These are phyloP conservation scores for Plectosphaerella plurivora DNA, from an alignment of 2,329 filamentous ascomycete species.

Conservation along the genomic window DNA sequence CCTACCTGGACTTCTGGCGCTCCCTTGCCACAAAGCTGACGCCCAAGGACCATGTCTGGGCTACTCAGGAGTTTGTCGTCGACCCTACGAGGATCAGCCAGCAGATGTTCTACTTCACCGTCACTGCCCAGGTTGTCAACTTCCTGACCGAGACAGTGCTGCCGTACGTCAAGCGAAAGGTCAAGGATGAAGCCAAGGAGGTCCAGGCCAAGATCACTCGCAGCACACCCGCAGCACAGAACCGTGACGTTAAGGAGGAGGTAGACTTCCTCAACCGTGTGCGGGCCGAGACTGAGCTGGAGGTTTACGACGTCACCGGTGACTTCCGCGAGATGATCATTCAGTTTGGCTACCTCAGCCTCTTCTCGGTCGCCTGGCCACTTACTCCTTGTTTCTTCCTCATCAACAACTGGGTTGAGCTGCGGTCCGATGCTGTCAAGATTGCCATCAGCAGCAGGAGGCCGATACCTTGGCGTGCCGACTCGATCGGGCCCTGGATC, in stretches of 20 bases:
- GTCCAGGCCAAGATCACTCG: constrained; percentile 58
- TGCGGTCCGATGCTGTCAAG: constrained; percentile 90
- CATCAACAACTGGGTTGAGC: constrained; percentile 93
- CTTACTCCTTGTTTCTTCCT: constrained; percentile 86
- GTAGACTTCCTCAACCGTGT: constrained; percentile 75
- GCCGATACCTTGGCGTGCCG: constrained; percentile 82
- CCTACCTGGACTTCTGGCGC: constrained; percentile 80
- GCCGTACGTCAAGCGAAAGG: constrained; percentile 76
- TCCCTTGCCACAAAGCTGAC: constrained; percentile 70
- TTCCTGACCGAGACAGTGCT: constrained; percentile 80
- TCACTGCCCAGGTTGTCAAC: constrained; percentile 88
- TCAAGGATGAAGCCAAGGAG: constrained; percentile 74
- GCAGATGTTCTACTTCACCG: constrained; percentile 93
- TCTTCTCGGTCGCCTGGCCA: constrained; percentile 94
- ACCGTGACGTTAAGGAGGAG: constrained; percentile 72
- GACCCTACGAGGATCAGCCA: constrained; percentile 79
- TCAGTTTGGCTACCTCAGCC: constrained; percentile 78
- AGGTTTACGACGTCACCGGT: constrained; percentile 80
- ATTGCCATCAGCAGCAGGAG: constrained; percentile 86
- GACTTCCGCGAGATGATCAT: constrained; percentile 94
- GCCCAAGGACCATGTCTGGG: constrained; percentile 67
- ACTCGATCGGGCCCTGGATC: constrained; percentile 93
- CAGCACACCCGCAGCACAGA: constrained; percentile 40
- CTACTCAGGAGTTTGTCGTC: constrained; percentile 67
- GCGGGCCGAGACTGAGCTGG: constrained; percentile 76